Evolutionary conservation across 345 rosid genomes (phyloP), one percentile per base, ranked within the genome.

Genomic region (Aurinia saxatilis): DNA sequence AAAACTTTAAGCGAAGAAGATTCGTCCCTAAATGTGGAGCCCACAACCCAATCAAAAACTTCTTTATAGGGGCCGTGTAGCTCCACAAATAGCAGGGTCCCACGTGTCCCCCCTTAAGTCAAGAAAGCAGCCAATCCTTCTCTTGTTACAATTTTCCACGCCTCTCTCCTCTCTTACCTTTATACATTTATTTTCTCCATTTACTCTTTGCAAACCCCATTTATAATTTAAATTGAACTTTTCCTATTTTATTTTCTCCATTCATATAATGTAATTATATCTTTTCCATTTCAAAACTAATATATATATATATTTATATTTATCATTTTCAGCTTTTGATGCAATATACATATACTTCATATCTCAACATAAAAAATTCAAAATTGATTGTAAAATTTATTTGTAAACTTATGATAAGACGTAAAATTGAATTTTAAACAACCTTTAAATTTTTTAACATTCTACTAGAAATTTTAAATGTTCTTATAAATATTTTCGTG

Each of bases 101-200:
- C 76, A 72, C 72, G 67, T 72, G 76, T 60, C 59, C 7, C 48
- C 42, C 57, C 35, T 33, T 40, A 60, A 60, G 76, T 72, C 76
- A 72, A 72, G 58, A 66, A 66, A 66, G 76, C 76, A 72, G 70
- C 75, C 70, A 71, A 71, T 71, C 60, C 59, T 42, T 12, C 12
- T 49, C 63, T 64, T 71, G 53, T 57, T 34, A 35, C 66, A 70
- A 50, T 64, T 49, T 71, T 57, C 66, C 70, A 71, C 75, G 71
- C 7, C 75, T 63, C 75, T 57, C 36, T 18, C 52, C 57, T 34
- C 50, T 21, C 16, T 48, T 19, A 9, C 70, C 60, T 71, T 63
- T 63, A 15, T 57, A 40, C 51, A 63, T 70, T 70, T 63, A 70
- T 53, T 63, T 53, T 61, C 65, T 70, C 52, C 53, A 56, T 47